Percentiles rank a stretch among this genome's conserved stretches.
Evolutionary conservation across 495 filamentous ascomycete species (phyloP).

Genomic region (Hypoxylon rickii): DNA sequence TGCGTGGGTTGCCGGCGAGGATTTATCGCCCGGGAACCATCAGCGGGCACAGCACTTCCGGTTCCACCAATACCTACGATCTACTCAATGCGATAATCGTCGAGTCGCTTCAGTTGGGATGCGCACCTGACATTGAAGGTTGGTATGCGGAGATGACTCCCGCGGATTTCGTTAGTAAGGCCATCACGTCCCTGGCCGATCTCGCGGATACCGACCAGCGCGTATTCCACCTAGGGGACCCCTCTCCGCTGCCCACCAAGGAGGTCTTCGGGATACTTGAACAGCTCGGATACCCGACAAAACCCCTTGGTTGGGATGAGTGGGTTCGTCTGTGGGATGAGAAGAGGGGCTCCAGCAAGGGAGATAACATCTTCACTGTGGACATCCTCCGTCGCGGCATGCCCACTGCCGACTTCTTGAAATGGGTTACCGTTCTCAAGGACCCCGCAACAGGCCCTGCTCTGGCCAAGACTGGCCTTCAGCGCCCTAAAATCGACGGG

Average conservation of each 20-base stretch:
- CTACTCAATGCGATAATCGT: conserved; percentile 67
- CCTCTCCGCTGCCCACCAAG: conserved; percentile 60
- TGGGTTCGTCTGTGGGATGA: conserved; percentile 68
- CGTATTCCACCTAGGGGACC: conserved; percentile 69
- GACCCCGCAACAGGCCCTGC: conserved; percentile 61
- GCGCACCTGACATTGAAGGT: conserved; percentile 63
- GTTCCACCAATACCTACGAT: conserved; percentile 71
- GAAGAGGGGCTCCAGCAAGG: conserved; percentile 58
- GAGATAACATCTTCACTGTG: conserved; percentile 68
- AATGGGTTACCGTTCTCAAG: conserved; percentile 62
- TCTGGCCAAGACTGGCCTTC: conserved; percentile 51
- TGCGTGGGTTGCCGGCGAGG: conserved; percentile 62
- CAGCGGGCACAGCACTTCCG: conserved; percentile 65
- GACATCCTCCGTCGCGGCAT: conserved; percentile 68
- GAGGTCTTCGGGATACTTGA: conserved; percentile 60
- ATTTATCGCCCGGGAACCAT: conserved; percentile 68
- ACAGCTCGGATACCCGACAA: conserved; percentile 65
- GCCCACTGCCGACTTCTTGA: conserved; percentile 62
- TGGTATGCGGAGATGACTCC: conserved; percentile 77
- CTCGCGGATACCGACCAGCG: conserved; percentile 57
- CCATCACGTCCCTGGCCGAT: conserved; percentile 63
- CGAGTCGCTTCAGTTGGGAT: conserved; percentile 66
- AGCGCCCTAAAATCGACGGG: conserved; percentile 63
- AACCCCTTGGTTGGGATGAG: conserved; percentile 61
- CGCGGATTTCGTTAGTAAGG: conserved; percentile 69